Conservation (phyloP, 2,329 filamentous ascomycete genomes). For the Colletotrichum incanum region DNA sequence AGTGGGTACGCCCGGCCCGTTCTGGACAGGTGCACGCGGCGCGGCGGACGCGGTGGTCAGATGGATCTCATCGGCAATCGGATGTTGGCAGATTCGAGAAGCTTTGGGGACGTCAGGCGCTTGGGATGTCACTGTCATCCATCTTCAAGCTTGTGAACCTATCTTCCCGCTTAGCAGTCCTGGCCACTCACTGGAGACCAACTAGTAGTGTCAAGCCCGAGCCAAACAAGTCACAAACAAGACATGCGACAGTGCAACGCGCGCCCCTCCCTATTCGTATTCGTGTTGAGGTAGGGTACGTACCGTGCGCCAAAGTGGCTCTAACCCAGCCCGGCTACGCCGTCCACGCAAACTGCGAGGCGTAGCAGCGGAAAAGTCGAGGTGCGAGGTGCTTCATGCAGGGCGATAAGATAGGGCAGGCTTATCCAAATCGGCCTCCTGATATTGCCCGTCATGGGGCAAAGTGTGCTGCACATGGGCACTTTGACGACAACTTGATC, state of each 20-base stretch:
- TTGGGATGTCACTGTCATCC: neutral
- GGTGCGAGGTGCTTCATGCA: slow-evolving; percentile 27
- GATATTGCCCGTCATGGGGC: slow-evolving; percentile 8
- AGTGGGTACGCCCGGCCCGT: slow-evolving; percentile 16
- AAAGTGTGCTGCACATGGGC: slow-evolving; percentile 7
- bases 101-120: slow-evolving; percentile 6
- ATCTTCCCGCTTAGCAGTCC: slow-evolving; percentile 3
- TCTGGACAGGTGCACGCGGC: slow-evolving; percentile 33
- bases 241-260: slow-evolving; percentile 10
- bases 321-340: neutral
- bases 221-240: neutral
- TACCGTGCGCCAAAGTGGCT: slow-evolving; percentile 1
- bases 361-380: slow-evolving; percentile 30
- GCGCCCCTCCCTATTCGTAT: slow-evolving; percentile 40
- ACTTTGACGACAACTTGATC: neutral
- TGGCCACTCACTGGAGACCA: neutral
- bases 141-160: slow-evolving; percentile 4
- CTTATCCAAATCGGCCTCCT: slow-evolving; percentile 19
- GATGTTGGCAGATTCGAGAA: slow-evolving; percentile 14
- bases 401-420: slow-evolving; percentile 27
- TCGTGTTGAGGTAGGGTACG: slow-evolving; percentile 31
- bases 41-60: slow-evolving; percentile 26
- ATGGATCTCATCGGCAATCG: slow-evolving; percentile 41
- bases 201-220: slow-evolving; percentile 8
- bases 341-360: slow-evolving; percentile 4